phyloP scores from a whole-genome alignment of 2,329 filamentous ascomycete species.

The Penicillium sp. region DNA sequence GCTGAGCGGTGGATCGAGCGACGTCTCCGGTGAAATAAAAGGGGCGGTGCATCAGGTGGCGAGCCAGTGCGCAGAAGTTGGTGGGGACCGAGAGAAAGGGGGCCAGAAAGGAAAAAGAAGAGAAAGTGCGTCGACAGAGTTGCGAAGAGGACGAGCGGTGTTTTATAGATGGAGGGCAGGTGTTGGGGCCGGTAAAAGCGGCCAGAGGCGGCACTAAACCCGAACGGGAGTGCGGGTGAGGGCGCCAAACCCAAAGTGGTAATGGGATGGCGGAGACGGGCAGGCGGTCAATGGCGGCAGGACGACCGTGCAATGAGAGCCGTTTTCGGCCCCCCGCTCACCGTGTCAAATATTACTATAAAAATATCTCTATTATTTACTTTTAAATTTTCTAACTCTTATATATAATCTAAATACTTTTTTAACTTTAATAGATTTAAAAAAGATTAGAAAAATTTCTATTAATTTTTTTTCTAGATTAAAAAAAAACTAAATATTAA shows the following conservation, averaged over 20 bases:
- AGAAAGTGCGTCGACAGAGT: constrained; percentile 26
- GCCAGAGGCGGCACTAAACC: constrained; percentile 19
- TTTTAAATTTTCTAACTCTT: too few relatives aligned
- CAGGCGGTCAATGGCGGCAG: constrained; percentile 23
- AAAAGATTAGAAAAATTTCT: too few relatives aligned
- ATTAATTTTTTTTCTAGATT: too few relatives aligned
- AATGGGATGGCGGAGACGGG: constrained; percentile 10
- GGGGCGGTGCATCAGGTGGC: constrained; percentile 13
- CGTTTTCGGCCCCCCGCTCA: constrained; percentile 24
- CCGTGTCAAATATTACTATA: constrained; percentile 8
- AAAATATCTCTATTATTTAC: too few relatives aligned
- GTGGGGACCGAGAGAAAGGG: constrained; percentile 7
- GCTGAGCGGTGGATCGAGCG: constrained; percentile 2
- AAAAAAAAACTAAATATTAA: too few relatives aligned
- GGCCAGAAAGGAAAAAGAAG: constrained; percentile 17
- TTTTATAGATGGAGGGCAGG: constrained; percentile 31
- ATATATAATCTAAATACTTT: too few relatives aligned
- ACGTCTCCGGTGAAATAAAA: constrained; percentile 13
- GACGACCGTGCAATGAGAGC: constrained; percentile 19
- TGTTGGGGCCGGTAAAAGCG: constrained; percentile 19
- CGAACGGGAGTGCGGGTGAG: constrained; percentile 10
- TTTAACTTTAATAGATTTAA: too few relatives aligned
- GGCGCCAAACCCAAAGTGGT: constrained; percentile 18
- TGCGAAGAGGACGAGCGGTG: constrained; percentile 18
- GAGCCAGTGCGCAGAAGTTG: constrained; percentile 6